These are phyloP conservation scores for Phytophthora kernoviae DNA, from an alignment of 352 stramenopile genomes.

Conservation along the genomic window DNA sequence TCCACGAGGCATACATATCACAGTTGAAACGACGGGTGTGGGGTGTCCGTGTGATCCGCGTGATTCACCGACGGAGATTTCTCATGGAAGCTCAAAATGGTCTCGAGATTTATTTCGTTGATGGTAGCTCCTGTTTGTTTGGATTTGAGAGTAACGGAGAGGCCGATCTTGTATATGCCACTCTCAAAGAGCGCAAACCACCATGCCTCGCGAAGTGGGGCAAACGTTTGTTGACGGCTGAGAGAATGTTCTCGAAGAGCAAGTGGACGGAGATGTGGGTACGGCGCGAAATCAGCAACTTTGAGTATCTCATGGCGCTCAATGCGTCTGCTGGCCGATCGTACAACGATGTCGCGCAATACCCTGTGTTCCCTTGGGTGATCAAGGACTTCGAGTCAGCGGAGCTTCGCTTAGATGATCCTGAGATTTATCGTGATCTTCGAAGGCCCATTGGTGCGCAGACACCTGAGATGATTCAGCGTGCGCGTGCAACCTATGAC, in stretches of 20 bases:
- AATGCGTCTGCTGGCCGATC: conserved; percentile 95
- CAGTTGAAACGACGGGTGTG: conserved; percentile 78
- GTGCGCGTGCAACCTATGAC: conserved; percentile 53
- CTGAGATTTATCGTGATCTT: conserved; percentile 95
- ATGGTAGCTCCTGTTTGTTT: conserved; percentile 81
- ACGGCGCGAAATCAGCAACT: conserved; percentile 89
- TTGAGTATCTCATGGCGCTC: conserved; percentile 97
- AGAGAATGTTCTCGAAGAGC: conserved; percentile 78
- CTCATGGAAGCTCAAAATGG: conserved; percentile 72
- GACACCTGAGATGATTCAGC: conserved; percentile 48
- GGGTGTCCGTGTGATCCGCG: conserved; percentile 80
- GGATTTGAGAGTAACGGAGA: conserved; percentile 70
- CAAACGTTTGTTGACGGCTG: conserved; percentile 71
- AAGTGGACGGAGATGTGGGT: conserved; percentile 91
- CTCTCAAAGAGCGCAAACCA: conserved; percentile 78
- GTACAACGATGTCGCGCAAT: conserved; percentile 98
- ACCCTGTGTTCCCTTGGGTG: conserved; percentile 99
- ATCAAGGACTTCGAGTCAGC: conserved; percentile 95
- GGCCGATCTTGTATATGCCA: conserved; percentile 80
- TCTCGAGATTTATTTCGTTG: conserved; percentile 87
- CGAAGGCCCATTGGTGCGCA: conserved; percentile 96
- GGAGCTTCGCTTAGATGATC: conserved; percentile 94
- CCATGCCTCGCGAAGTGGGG: conserved; percentile 80
- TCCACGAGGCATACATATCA: conserved; percentile 66
- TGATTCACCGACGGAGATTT: conserved; percentile 80